phyloP scores from a whole-genome alignment of 768 basidiomycete species.

The Neoboletus subvelutipes region DNA sequence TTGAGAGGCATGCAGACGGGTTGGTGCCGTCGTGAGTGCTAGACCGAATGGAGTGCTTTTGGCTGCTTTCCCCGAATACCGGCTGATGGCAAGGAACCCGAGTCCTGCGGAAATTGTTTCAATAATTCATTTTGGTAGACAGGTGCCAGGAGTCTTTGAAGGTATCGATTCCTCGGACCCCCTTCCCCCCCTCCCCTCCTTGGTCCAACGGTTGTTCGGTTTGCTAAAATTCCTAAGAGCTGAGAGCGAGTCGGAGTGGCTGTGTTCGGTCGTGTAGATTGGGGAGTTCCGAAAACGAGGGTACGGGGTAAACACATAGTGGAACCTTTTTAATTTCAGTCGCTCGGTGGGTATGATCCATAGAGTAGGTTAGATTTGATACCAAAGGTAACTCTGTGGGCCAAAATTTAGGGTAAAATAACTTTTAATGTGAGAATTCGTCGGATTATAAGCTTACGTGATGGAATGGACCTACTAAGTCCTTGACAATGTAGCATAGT shows the following conservation, averaged over 20 bases:
- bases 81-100: background rate
- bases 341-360: no score
- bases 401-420: background rate
- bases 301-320: no score
- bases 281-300: background rate
- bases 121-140: background rate
- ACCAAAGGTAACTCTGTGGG: no score
- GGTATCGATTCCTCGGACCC: background rate
- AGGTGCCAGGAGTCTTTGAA: constrained; percentile 12
- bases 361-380: no score
- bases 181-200: background rate
- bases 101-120: constrained; percentile 12
- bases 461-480: no score
- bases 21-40: background rate
- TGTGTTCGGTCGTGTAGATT: background rate
- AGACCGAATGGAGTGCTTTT: background rate
- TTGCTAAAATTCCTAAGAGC: background rate
- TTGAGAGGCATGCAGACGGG: background rate
- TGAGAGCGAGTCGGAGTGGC: constrained; percentile 1
- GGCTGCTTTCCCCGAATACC: background rate
- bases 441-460: no score
- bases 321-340: no score
- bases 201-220: background rate
- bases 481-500: no score
- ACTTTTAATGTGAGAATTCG: no score